Evolutionary conservation across 768 basidiomycete species (phyloP).

Genomic region (Russula dissimulans): DNA sequence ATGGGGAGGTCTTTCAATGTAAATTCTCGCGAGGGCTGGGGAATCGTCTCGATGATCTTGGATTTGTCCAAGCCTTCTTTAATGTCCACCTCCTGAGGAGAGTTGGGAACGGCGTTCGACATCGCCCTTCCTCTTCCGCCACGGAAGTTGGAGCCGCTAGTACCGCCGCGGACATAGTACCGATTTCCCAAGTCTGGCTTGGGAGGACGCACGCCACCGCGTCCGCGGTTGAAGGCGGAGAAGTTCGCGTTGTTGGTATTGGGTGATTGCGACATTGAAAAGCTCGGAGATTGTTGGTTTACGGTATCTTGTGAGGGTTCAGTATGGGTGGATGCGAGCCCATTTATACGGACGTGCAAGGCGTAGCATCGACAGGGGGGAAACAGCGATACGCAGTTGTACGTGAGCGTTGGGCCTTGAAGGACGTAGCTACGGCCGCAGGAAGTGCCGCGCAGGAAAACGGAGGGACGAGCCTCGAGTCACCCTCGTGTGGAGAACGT

Average conservation of each 20-base stretch:
- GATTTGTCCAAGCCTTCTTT: conserved; percentile 8
- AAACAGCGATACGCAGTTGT: background rate
- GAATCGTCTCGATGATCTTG: conserved; percentile 4
- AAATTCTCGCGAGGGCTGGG: background rate
- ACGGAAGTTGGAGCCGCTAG: background rate
- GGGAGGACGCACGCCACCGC: background rate
- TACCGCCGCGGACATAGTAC: background rate
- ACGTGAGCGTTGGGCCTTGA: background rate
- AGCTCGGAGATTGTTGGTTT: too few relatives aligned
- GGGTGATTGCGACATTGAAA: too few relatives aligned
- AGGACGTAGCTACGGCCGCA: conserved; percentile 6
- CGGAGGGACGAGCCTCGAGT: background rate
- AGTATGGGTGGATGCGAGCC: background rate
- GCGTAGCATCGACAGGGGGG: background rate
- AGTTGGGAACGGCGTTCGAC: background rate
- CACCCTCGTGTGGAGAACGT: background rate
- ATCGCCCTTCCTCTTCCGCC: background rate
- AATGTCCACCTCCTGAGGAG: background rate
- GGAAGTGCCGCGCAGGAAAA: background rate
- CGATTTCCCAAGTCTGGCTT: background rate
- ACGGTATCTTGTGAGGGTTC: background rate
- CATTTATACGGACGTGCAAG: background rate
- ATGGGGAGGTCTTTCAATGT: background rate
- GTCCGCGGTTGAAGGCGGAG: background rate
- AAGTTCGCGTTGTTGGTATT: background rate